Evolutionary conservation across 208 protist genomes (phyloP), one percentile per base, ranked within the genome.

Genomic region (Leishmania aethiopica): DNA sequence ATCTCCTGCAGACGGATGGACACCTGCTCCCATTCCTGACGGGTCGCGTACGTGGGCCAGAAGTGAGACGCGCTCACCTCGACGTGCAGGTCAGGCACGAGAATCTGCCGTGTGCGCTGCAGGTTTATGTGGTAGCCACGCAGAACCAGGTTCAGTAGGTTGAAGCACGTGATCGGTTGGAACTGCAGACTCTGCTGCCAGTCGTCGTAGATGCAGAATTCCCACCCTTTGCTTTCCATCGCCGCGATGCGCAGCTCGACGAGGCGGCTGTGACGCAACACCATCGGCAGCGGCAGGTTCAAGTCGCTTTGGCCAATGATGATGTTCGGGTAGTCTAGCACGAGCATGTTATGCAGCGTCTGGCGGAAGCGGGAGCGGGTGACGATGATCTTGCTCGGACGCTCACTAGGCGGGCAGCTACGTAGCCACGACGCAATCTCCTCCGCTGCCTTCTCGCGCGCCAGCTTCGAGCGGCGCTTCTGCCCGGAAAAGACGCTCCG

Each of bases 201-300:
- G 92, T 99, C 99, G 90, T 99, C 99, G 94, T 99, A 99, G 49
- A 99, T 87, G 91, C 99, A 99, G 88, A 99, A 99, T 69, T 99
- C 91, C 78, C 99, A 93, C 85, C 99, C 98, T 79, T 99, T 97
- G 67, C 99, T 99, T 91, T 99, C 98, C 17, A 99, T 99, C 19
- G 99, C 99, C 83, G 99, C 99, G 35, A 99, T 95, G 81, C 99
- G 99, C 35, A 99, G 89, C 86, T 99, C 99, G 64, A 99, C 99
- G 78, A 99, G 98, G 87, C 99, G 99, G 84, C 99, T 99, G 82
- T 99, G 99, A 76, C 99, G 99, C 79, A 99, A 91, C 62, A 98
- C 96, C 82, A 99, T 98, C 84, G 99, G 98, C 92, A 99, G 99
- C 47, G 99, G 99, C 77, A 99, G 91, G 90, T 99, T 99, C 45